phyloP scores from a whole-genome alignment of 495 filamentous ascomycete genomes.

The Talaromyces ruber region DNA sequence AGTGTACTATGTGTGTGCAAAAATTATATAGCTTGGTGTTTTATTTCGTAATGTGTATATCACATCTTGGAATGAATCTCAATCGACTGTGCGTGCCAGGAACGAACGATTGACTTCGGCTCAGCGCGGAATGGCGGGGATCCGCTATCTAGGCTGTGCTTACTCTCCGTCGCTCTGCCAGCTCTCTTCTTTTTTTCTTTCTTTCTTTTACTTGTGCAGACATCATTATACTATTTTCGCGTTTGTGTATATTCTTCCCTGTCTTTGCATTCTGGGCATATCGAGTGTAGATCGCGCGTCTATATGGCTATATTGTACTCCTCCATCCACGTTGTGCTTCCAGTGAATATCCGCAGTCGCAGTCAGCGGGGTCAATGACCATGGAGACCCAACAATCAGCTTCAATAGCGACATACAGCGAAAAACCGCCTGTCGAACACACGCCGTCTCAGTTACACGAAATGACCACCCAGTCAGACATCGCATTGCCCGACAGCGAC shows the following conservation, averaged over 20 bases:
- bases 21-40: not conserved
- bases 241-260: not conserved
- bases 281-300: no score
- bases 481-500: not conserved
- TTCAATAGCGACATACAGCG: not conserved
- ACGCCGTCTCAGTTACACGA: not conserved
- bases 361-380: not conserved
- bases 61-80: no score
- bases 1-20: no score
- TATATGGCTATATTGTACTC: not conserved
- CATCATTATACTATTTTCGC: no score
- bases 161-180: not conserved
- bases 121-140: not conserved
- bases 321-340: not conserved
- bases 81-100: no score
- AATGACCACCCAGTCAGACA: not conserved
- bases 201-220: not conserved
- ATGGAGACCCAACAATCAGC: not conserved
- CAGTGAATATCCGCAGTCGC: not conserved
- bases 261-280: no score
- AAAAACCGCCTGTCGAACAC: not conserved
- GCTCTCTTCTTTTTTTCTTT: not conserved
- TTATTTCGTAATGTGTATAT: not conserved
- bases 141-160: conserved; percentile 1
- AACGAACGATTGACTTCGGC: not conserved